Evolutionary conservation across 768 basidiomycete genomes (phyloP), one percentile per base, ranked within the genome.

Genomic region (Suillus luteus): DNA sequence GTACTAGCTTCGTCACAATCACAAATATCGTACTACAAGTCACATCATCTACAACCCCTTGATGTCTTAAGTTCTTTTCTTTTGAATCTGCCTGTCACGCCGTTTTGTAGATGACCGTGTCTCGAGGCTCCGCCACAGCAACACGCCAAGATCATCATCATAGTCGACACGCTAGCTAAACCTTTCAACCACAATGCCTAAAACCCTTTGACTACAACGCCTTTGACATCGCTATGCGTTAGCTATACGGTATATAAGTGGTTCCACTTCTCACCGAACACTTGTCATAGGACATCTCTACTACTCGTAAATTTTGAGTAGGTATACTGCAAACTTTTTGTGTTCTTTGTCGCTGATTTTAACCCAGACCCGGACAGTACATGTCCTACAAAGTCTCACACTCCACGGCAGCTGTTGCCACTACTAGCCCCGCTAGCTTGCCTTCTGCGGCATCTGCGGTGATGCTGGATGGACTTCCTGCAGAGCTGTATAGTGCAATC

Each of bases 401-500:
- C 17, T 52, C 51, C 15, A 27, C 17, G 17, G 51, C 51, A 17
- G 27, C 51, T 17, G 27, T 27, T 9, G 8, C 27, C 27, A 52
- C 49, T 49, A 27, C 49, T 49, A 24, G 44, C 22, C 1, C 27
- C 5, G 17, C 17, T 33, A 33, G 52, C 52, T 35, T n/a, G 5
- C 6, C 49, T 24, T 49, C 52, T 33, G 19, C 31, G 33, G 10
- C 31, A 19, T 54, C 19, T 19, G 10, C 3, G 35, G 10, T 54
- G 19, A 54, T 37, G 33, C 52, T 80, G 55, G 71, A 70, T 35
- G 69, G 64, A 35, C 76, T 93, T 24, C 91, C 92, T 10, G 71
- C 85, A 4, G 92, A 94, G 73, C 78, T 94, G 9, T 88, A 89
- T 72, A 78, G 81, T 19, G 74, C 77, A 17, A 86, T 93, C 68